Evolutionary conservation across 2,329 filamentous ascomycete genomes (phyloP), one percentile per base, ranked within the genome.

Genomic region (Sporothrix humicola): DNA sequence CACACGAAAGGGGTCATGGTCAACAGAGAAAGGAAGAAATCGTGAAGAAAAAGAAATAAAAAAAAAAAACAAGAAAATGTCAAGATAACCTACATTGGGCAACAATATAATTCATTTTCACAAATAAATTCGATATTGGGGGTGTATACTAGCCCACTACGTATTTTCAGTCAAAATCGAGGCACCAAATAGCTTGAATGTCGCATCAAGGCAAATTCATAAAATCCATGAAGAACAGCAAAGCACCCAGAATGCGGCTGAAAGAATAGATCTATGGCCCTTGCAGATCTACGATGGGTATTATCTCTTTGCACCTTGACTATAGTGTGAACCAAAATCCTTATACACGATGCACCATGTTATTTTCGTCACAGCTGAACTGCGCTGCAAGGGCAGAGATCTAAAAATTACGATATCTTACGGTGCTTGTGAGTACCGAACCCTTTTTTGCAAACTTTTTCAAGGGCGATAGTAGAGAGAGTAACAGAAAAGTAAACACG

Each of bases 351-450:
- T 52, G 23, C 26, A 37, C 13, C 12, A 9, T 50, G 8, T 48
- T 70, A 20, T 46, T 58, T 59, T 46, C 13, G 31, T 70, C 68
- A 17, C 31, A 66, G 63, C 63, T 50, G 63, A 50, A 66, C 20
- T 50, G n/a, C 23, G 20, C 48, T 10, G 63, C 17, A 50, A 66
- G 44, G 20, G 63, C 44, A 9, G 10, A 7, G 20, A 50, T 50
- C 20, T 46, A 26, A 65, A n/a, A 15, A n/a, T 37, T 58, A 5
- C 26, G 13, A 3, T 15, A 54, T 70, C 6, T 70, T 13, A 46
- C 59, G 17, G 44, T 46, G 20, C 2, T 42, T 20, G 17, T 13
- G 15, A 20, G 26, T 9, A 15, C 52, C 7, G 12, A 4, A 46
- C 6, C 20, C 9, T 65, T 46, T 10, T 15, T 46, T 23, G 31